Evolutionary conservation across 2,329 filamentous ascomycete species (phyloP), one percentile per base, ranked within the genome.

Genomic region (Fusarium albidum): DNA sequence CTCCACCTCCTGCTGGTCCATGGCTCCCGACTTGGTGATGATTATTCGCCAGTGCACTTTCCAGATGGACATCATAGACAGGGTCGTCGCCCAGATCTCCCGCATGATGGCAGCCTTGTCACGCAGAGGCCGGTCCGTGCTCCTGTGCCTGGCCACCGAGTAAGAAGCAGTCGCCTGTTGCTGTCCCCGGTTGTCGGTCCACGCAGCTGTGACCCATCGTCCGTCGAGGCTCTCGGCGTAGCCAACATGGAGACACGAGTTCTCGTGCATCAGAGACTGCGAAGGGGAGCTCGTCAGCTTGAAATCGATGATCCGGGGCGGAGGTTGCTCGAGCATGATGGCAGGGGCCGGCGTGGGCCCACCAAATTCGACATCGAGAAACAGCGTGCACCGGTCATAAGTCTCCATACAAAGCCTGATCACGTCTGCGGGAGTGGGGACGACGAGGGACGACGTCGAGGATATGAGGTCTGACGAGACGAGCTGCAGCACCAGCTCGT

Each of bases 1-100:
- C 8, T 85, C 82, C 11, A 87, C 74, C 70, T 93, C 90, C 7
- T 84, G 80, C 26, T 79, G 76, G 21, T 88, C 84, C 82, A 92
- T 89, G 3, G 82, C 75, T 3, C 88, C 87, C 40, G 84, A 86
- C 70, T 90, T 90, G 28, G 88, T 86, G 54, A 96, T 82, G 55
- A 92, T 86, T 10, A 95, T 76, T 13, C 90, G 86, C 90, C 91
- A 94, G 50, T 88, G 85, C 1, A 93, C 85, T 64, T 86, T 88
- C 71, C 87, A 85, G 13, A 79, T 78, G 1, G 86, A 83, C 28
- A 92, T 84, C 27, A 94, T 82, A n/a, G 88, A 87, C 26, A 88
- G 76, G 0, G 91, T 94, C 1, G 86, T 89, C 49, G 86, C 82
- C 90, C 91, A 94, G 4, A 95, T 89, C 65, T 93, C 90, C 40